A percentile compares a stretch with the other conserved stretches of the same genome.
Conservation (phyloP, 2,329 filamentous ascomycete genomes). For the Alternaria arborescens region DNA sequence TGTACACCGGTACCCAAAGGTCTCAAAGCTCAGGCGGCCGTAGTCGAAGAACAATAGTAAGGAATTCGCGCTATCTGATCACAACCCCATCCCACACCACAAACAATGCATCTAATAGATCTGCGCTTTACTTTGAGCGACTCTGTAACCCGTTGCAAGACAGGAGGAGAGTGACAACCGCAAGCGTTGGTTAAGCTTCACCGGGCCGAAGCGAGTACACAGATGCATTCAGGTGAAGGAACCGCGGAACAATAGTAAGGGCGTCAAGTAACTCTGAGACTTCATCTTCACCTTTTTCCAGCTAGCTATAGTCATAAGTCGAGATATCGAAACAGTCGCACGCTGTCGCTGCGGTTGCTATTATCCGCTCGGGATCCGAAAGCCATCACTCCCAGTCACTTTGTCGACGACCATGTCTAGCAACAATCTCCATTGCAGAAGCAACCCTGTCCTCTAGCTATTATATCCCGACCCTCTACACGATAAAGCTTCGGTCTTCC, state of each 20-base stretch:
- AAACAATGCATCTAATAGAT: conserved; percentile 18
- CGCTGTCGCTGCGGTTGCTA: conserved; percentile 14
- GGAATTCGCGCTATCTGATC: conserved; percentile 25
- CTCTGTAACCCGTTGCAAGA: conserved; percentile 19
- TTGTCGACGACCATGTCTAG: conserved; percentile 12
- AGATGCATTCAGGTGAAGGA: conserved; percentile 16
- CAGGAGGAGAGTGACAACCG: conserved; percentile 12
- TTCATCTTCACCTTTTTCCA: neutral
- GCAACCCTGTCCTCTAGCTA: conserved; percentile 6
- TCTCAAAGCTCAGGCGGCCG: conserved; percentile 27
- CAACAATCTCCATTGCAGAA: neutral
- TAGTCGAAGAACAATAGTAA: conserved; percentile 49
- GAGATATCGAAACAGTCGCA: conserved; percentile 12
- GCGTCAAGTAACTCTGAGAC: conserved; percentile 14
- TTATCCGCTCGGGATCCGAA: conserved; percentile 17
- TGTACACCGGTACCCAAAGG: conserved; percentile 10
- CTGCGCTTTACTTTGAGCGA: conserved; percentile 2
- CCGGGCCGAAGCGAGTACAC: conserved; percentile 8
- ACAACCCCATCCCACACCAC: conserved; percentile 16
- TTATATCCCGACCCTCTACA: conserved; percentile 5
- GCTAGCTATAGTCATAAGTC: conserved; percentile 14
- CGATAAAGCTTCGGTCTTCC: neutral
- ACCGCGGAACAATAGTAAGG: conserved; percentile 36
- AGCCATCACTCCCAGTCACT: conserved; percentile 18
- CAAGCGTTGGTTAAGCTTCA: conserved; percentile 19